Evolutionary conservation across 495 filamentous ascomycete species (phyloP).

Genomic region (Margaritispora aquatica): DNA sequence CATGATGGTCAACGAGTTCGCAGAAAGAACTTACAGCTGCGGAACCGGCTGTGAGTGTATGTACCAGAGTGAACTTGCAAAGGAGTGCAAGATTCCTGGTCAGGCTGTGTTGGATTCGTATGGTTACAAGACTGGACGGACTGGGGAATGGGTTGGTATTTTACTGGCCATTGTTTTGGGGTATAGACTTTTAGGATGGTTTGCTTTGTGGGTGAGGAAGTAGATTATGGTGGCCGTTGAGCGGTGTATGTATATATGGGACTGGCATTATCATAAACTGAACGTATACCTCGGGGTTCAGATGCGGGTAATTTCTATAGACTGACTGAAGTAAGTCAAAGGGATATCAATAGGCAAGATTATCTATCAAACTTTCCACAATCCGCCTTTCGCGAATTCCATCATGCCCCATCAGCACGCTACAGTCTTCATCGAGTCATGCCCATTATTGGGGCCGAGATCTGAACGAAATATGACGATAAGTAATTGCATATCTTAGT

Average conservation of each 20-base stretch:
- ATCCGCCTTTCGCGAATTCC: too few relatives aligned
- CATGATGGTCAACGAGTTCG: conserved; percentile 88
- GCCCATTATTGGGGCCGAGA: too few relatives aligned
- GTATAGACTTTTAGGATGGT: conserved; percentile 55
- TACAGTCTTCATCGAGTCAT: too few relatives aligned
- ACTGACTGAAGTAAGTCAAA: too few relatives aligned
- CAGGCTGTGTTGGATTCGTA: conserved; percentile 60
- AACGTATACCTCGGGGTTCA: background rate
- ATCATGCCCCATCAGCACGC: too few relatives aligned
- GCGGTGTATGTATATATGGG: background rate
- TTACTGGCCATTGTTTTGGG: conserved; percentile 65
- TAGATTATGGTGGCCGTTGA: background rate
- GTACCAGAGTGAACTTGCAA: conserved; percentile 56
- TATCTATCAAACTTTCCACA: too few relatives aligned
- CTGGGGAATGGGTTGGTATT: conserved; percentile 69
- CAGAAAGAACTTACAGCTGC: conserved; percentile 53
- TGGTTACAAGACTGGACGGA: conserved; percentile 55
- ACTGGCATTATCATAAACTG: background rate
- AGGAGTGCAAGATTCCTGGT: conserved; percentile 61
- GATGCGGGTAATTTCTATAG: too few relatives aligned
- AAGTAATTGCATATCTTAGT: too few relatives aligned
- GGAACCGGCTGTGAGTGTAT: conserved; percentile 55
- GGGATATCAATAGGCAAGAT: too few relatives aligned
- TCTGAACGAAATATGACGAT: too few relatives aligned
- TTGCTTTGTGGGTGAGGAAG: conserved; percentile 19